Evolutionary conservation across 2,329 filamentous ascomycete genomes (phyloP), one percentile per base, ranked within the genome.

Genomic region (Fonsecaea nubica): DNA sequence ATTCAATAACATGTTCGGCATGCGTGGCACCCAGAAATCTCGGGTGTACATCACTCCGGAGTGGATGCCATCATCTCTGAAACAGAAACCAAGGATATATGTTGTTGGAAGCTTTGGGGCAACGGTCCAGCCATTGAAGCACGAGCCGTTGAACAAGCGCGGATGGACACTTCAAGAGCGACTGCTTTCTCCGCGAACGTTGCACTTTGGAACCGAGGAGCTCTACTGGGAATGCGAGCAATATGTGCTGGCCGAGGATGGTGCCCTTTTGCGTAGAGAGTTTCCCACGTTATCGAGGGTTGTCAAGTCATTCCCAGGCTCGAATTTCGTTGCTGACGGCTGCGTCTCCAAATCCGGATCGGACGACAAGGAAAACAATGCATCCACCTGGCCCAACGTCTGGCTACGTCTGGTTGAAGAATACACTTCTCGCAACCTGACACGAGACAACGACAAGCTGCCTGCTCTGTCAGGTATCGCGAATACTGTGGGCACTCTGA

Each of bases 121-220:
- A 10, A 10, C 45, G 25, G 45, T 50, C 18, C 45, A 50, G 45
- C 45, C 45, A 25, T 50, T 50, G 18, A 25, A 50, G 45, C 45
- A 50, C 45, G 45, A 50, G 12, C 45, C 45, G 2, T 12, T 50
- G 45, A 50, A 50, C n/a, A 50, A 50, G 45, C 45, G 45, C 25
- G 45, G 45, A 9, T 50, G 45, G 45, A 50, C 45, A 25, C 45
- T 50, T 50, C 45, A 50, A 21, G 45, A 50, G 45, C 45, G 45
- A 50, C 45, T 50, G 18, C 45, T 50, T 12, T 50, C 45, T 25
- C 45, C 45, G 4, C 45, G 45, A 3, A 50, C 18, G 12, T 50
- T 50, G 45, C 45, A 50, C 12, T 50, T 50, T 25, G 45, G 45
- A 4, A 50, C 45, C 6, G 18, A 50, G 45, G 45, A 50, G 45